Conservation (phyloP, 164 flowering plant genomes). For the Nelumbo lutea region DNA sequence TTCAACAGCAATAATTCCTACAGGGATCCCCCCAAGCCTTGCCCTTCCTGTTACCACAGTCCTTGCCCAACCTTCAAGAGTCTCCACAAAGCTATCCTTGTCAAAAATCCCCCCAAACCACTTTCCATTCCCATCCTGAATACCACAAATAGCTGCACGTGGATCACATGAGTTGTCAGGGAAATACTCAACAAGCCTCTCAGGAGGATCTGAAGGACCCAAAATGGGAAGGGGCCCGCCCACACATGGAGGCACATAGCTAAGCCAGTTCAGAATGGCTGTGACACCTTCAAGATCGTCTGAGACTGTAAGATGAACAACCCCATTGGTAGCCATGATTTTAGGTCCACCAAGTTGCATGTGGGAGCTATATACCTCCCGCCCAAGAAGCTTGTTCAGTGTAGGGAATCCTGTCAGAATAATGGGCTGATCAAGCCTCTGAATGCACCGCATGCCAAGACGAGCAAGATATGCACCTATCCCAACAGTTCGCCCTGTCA, state of each 20-base stretch:
- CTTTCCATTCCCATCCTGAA: slow-evolving; percentile 44
- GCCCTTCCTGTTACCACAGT: slow-evolving; percentile 99
- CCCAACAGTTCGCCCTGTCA: slow-evolving; percentile 98
- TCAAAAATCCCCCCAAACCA: slow-evolving; percentile 98
- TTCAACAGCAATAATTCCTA: slow-evolving; percentile 95
- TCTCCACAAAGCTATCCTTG: slow-evolving; percentile 86
- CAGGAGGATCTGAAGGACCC: slow-evolving; percentile 67
- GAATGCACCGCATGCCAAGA: slow-evolving; percentile 98
- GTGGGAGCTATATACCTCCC: slow-evolving; percentile 99
- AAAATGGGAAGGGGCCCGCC: slow-evolving; percentile 87
- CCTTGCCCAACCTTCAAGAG: slow-evolving; percentile 97
- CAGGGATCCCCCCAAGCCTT: slow-evolving; percentile 96
- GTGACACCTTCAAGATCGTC: slow-evolving; percentile 97
- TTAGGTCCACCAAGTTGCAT: slow-evolving; percentile 99
- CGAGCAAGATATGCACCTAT: slow-evolving; percentile 99
- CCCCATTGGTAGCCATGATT: slow-evolving; percentile 98
- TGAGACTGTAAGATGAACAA: slow-evolving; percentile 91
- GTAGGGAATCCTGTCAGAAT: slow-evolving; percentile 98
- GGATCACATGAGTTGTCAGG: slow-evolving; percentile 97
- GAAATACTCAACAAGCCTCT: slow-evolving; percentile 68
- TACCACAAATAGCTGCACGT: slow-evolving; percentile 88
- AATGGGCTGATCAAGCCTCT: slow-evolving; percentile 97
- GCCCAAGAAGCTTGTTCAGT: slow-evolving; percentile 89
- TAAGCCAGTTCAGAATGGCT: slow-evolving; percentile 90
- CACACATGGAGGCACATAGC: slow-evolving; percentile 70